Evolutionary conservation across 2,329 filamentous ascomycete species (phyloP), one percentile per base, ranked within the genome.

Genomic region (Pseudogymnoascus destructans): DNA sequence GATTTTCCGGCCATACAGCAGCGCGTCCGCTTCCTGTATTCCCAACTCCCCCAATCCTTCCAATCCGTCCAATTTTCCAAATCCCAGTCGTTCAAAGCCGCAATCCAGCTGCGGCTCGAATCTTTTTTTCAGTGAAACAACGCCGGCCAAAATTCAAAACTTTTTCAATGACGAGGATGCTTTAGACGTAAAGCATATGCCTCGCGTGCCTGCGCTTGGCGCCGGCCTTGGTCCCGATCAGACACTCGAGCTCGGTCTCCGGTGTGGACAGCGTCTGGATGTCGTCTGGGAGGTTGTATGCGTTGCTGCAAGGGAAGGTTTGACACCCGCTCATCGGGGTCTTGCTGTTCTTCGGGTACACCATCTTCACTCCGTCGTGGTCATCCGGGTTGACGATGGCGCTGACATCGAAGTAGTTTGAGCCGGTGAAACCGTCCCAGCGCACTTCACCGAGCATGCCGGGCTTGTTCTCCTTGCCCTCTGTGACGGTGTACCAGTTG

Each of bases 401-500:
- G 9, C 78, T 80, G 61, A 82, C 77, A 62, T 82, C 79, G 59
- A 79, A 82, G 74, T 75, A 82, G 59, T 75, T 79, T 60, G 72
- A 61, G 62, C 71, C 77, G 57, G 68, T 65, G 69, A 69, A 79
- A 66, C 74, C 77, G 57, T 75, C 70, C 63, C 79, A 79, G 3
- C 73, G 73, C 6, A 79, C 74, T 66, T 79, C 76, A 17, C 76
- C 77, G 1, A 80, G 70, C 59, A 79, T 81, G 63, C 79, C 79
- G 4, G 73, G 67, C 40, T 65, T 64, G 63, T 74, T 70, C 9
- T 66, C 49, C 1, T 67, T 60, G 58, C 78, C 79, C 25, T 77
- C 68, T 38, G 70, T 70, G 62, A 79, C 67, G 46, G 78, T 72
- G 69, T 77, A 68, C 58, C 59, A 69, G 63, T 76, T 74, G 5